These are phyloP conservation scores for Xylaria scruposa DNA, from an alignment of 495 filamentous ascomycete species.

Conservation along the genomic window DNA sequence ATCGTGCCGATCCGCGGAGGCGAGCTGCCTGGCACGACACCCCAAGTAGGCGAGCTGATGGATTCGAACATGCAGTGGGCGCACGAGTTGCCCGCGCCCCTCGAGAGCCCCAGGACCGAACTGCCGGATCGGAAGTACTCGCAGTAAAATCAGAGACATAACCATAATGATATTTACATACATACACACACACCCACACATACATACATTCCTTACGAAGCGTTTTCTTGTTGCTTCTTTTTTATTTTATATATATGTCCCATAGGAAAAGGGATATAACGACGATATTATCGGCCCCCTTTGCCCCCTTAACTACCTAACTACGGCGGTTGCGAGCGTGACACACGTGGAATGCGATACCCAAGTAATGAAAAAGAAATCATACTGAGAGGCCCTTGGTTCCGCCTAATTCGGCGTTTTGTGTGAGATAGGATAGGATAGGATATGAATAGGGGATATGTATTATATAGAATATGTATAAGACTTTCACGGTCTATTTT, in stretches of 20 bases:
- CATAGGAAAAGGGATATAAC: neutral
- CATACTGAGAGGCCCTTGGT: neutral
- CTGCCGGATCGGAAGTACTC: constrained; percentile 39
- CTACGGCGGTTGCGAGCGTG: constrained; percentile 5
- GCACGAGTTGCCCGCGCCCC: constrained; percentile 39
- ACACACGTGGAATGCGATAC: constrained; percentile 22
- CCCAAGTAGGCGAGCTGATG: constrained; percentile 27
- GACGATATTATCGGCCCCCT: neutral
- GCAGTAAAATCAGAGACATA: neutral
- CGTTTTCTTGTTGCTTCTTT: neutral
- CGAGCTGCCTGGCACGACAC: constrained; percentile 20
- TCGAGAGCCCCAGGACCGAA: constrained; percentile 32
- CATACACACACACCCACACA: neutral
- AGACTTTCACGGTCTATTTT: constrained; percentile 1
- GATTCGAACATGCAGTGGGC: constrained; percentile 34
- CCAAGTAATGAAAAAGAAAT: constrained; percentile 17
- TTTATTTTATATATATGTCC: constrained; percentile 15
- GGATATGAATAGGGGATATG: constrained; percentile 3
- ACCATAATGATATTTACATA: neutral
- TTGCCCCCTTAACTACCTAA: neutral
- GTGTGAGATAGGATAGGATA: constrained; percentile 11
- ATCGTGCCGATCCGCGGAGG: constrained; percentile 1
- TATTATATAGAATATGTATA: constrained; percentile 19
- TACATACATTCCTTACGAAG: constrained; percentile 12
- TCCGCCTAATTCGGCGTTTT: constrained; percentile 14